Percentiles rank a stretch among this genome's conserved stretches.
Conservation (phyloP, 75 land plant genomes). For the Sequoiadendron giganteum region DNA sequence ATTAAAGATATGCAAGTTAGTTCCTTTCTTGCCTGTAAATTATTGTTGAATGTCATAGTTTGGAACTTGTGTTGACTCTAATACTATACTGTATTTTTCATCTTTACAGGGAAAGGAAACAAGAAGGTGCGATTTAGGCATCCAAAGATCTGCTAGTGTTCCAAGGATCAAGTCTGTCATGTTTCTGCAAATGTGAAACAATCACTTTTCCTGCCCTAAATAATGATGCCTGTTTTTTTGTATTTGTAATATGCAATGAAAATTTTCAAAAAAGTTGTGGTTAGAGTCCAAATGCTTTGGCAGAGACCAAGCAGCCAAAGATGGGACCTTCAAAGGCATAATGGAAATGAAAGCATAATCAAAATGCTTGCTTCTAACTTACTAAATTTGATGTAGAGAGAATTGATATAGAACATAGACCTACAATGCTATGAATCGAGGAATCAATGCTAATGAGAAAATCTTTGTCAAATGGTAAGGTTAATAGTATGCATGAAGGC, state of each 20-base stretch:
- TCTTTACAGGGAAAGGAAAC: not conserved
- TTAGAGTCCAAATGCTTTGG: not conserved
- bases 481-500: no score
- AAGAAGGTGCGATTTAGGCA: not conserved
- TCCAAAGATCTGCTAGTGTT: not conserved
- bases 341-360: not conserved
- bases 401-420: not conserved
- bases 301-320: not conserved
- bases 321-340: not conserved
- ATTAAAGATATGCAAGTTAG: not conserved
- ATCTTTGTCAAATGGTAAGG: not conserved
- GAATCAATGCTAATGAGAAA: no score
- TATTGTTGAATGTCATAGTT: slow-evolving; percentile 2
- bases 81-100: not conserved
- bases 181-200: not conserved
- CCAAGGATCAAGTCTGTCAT: not conserved
- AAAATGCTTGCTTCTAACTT: not conserved
- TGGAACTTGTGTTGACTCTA: not conserved
- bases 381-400: not conserved
- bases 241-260: not conserved
- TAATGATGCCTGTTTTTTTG: not conserved
- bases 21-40: not conserved
- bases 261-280: not conserved
- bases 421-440: no score
- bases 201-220: not conserved